Conservation (phyloP, 1,284 basidiomycete species). For the Trichosporon inkin region DNA sequence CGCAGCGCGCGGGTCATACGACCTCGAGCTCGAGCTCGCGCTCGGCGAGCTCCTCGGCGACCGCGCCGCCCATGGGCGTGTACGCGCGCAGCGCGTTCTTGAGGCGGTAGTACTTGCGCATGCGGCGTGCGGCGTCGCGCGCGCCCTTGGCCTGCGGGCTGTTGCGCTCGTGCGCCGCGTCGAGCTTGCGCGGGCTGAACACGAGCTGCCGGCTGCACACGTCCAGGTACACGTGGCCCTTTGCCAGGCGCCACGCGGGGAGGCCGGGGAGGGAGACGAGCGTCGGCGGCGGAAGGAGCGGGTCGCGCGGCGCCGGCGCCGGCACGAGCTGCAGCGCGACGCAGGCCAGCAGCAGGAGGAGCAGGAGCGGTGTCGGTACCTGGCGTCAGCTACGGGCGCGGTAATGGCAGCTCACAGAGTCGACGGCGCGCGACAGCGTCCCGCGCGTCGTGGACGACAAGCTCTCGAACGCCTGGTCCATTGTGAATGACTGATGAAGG, state of each 20-base stretch:
- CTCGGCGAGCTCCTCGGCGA: too few species aligned
- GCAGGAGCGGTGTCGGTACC: conserved; percentile 1
- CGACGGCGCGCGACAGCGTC: neutral
- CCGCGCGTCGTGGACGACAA: neutral
- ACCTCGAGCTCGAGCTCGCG: too few species aligned
- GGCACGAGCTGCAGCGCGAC: neutral
- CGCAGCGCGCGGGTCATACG: too few species aligned
- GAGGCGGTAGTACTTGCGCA: conserved; percentile 4
- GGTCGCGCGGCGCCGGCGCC: neutral
- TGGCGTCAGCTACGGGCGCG: neutral
- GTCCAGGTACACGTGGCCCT: neutral
- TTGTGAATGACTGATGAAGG: neutral
- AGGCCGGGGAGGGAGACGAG: neutral
- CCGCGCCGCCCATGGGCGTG: too few species aligned
- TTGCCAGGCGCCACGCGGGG: neutral
- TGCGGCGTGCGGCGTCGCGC: neutral
- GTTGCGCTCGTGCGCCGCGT: conserved; percentile 2
- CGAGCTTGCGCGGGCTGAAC: neutral
- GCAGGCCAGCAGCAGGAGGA: neutral
- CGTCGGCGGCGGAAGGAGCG: neutral
- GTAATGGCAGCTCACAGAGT: neutral
- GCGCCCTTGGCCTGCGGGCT: neutral
- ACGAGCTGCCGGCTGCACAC: neutral
- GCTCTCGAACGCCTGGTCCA: conserved; percentile 1
- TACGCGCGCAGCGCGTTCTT: too few species aligned